Evolutionary conservation across 345 rosid species (phyloP).

Genomic region (Dimocarpus longan): DNA sequence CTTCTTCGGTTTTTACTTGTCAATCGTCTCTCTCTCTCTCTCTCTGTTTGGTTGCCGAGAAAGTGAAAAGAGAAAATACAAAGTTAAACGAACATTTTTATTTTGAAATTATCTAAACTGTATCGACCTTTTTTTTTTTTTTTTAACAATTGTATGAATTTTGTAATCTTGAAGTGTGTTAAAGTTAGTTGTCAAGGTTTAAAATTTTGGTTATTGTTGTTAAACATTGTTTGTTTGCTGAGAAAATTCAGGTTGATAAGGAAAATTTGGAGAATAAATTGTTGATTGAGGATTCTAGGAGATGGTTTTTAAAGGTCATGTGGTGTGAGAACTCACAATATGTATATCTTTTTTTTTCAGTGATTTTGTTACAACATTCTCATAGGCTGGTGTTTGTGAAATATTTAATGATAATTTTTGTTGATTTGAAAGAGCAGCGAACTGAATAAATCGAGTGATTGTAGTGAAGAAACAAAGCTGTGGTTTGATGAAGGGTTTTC

Average conservation of each 20-base stretch:
- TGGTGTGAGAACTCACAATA: too few relatives aligned
- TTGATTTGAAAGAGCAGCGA: background rate
- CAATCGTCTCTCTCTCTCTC: conserved; percentile 7
- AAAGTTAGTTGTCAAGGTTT: background rate
- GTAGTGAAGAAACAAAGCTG: too few relatives aligned
- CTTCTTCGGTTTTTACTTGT: background rate
- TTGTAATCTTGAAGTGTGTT: background rate
- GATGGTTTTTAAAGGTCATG: background rate
- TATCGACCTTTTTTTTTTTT: too few relatives aligned
- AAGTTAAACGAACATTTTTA: too few relatives aligned
- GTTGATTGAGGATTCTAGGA: background rate
- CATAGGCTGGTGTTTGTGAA: background rate
- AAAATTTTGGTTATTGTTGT: background rate
- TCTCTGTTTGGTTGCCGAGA: conserved; percentile 7
- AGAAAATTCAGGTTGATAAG: background rate
- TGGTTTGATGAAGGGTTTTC: too few relatives aligned
- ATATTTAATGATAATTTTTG: background rate
- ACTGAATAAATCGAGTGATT: too few relatives aligned
- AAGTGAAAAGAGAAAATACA: background rate
- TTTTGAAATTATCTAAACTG: background rate
- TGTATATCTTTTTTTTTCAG: background rate
- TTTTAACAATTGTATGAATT: background rate
- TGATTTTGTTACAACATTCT: background rate
- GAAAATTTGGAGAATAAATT: background rate
- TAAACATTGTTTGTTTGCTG: background rate